Conservation (phyloP, 1,284 basidiomycete genomes). For the Pseudozyma hubeiensis region DNA sequence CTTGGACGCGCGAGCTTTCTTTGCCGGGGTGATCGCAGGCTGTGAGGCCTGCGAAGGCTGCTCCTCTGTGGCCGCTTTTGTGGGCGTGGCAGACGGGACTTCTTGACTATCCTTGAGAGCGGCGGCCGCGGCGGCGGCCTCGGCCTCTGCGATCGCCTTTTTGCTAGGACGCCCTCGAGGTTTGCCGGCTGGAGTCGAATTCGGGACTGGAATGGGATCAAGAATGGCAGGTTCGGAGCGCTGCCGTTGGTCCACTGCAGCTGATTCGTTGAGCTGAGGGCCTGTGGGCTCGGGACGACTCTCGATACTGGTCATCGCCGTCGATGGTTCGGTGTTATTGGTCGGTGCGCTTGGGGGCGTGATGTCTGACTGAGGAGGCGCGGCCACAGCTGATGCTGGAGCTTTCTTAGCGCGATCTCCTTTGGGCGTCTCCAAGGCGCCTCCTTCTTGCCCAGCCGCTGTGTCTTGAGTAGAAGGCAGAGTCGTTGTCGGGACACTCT, state of each 20-base stretch:
- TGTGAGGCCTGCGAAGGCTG: background rate
- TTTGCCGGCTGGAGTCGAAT: slow-evolving; percentile 4
- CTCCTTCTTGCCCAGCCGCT: background rate
- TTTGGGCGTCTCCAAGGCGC: slow-evolving; percentile 12
- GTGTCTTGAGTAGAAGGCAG: background rate
- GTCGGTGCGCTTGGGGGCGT: background rate
- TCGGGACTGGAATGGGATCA: background rate
- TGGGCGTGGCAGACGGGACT: background rate
- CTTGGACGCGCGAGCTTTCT: background rate
- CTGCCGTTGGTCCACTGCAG: background rate
- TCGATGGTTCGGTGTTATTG: background rate
- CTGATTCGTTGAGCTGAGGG: background rate
- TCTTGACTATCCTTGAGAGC: background rate
- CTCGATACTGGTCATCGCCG: background rate
- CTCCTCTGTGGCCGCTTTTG: background rate
- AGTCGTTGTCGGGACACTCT: background rate
- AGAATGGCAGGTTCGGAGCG: background rate
- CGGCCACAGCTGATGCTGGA: background rate
- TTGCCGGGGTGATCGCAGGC: background rate
- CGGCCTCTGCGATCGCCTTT: slow-evolving; percentile 5
- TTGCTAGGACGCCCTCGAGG: slow-evolving; percentile 12
- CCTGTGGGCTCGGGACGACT: background rate
- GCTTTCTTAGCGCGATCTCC: slow-evolving; percentile 16
- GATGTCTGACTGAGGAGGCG: no score
- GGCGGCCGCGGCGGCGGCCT: background rate